Evolutionary conservation across 192 early-diverging fungal species (phyloP), one percentile per base, ranked within the genome.

Genomic region (Funneliformis geosporum): DNA sequence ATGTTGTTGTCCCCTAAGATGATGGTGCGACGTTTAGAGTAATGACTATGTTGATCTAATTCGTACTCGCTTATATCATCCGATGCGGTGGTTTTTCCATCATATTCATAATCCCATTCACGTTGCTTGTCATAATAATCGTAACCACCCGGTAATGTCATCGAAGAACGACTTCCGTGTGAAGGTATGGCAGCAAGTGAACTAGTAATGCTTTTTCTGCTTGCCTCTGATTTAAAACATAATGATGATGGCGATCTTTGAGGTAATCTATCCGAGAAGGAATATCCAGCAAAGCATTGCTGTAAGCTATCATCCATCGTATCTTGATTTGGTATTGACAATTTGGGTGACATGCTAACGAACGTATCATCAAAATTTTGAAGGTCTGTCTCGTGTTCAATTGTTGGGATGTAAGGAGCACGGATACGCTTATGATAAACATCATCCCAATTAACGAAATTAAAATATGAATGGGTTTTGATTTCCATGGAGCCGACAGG

Each of bases 391-490:
- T 86, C 86, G 9, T 87, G 88, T 18, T 78, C 42, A 28, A 94
- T 83, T 40, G 85, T 85, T 28, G 95, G 95, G 12, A 89, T 83
- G 68, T 91, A 96, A 0, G 92, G 90, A 11, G 94, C 90, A 5
- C 84, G 60, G 18, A 91, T 82, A 60, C 86, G 81, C 39, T 89
- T 83, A 18, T 91, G 70, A 43, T 90, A 81, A 39, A 95, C 89
- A 28, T 89, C 85, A 23, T 93, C 89, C 94, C 94, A 97, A 78
- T 93, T 86, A 27, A 95, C 85, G 23, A 79, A 81, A 38, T 81
- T 80, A 81, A 97, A 97, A 74, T 92, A 96, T 1, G 89, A 86
- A 80, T 96, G 95, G 16, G 73, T 46, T 75, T 93, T 94, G 64
- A 97, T 91, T 9, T 94, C 89, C 4, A 82, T 82, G 0, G 85